Base-by-base conservation (phyloP, 73 alveolate genomes). In the Paramecium pentaurelia region DNA sequence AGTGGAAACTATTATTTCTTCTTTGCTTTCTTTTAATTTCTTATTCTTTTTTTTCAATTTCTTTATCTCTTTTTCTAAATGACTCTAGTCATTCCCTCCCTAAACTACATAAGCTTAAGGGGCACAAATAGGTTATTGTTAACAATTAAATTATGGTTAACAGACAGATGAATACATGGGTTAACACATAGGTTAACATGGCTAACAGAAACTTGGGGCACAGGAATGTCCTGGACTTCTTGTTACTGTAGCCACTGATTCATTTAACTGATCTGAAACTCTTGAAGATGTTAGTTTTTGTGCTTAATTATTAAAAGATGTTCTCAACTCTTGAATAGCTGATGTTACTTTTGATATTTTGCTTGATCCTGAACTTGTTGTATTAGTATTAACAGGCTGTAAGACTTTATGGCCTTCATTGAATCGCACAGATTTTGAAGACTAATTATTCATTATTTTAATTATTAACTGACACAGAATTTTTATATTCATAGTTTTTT, bases 61-160 rank as follows among this genome's bases (percentile, higher is more conserved):
- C 75, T 80, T 80, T n/a, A 45, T 49, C 73, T 45, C 42, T 27
- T 47, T 80, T 22, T 80, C 71, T 14, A 45, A 45, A 3, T 80
- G 34, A 0, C 47, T 47, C 10, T 34, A n/a, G 45, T 42, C 75
- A 20, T 47, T 28, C 27, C 47, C 75, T 80, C 75, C 71, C 27
- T 80, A 80, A 27, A 80, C 91, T 27, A 80, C 91, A 44, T 80
- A 80, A 8, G 91, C 91, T 14, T 80, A 47, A 27, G 91, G 91
- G 0, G 36, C 47, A n/a, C 84, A 64, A 12, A 54, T 18, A 0
- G 9, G 70, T 54, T 54, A 54, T 54, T 54, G 70, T 54, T 54
- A 64, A 54, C 36, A 54, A 11, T 8, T 8, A 64, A 36, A 45
- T 80, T 80, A 80, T 25, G 71, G 77, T 42, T 42, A 49, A 47